Base-by-base conservation (phyloP, 2,329 filamentous ascomycete genomes). In the Aschersonia sp. region DNA sequence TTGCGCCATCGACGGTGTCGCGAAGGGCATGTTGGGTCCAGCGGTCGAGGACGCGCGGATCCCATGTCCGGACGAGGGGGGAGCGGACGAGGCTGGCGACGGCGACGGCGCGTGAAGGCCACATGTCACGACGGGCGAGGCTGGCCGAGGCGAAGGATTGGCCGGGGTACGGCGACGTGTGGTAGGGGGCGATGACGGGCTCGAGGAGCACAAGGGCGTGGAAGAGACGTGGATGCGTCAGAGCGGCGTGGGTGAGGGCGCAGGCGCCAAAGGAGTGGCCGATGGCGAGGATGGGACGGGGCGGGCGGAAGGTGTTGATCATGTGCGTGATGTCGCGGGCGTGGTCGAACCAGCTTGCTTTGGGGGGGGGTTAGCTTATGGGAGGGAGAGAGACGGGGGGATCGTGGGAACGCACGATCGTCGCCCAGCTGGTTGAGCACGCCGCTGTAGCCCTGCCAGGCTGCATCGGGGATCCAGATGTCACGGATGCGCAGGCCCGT, bases 391-490 rank as follows among this genome's bases (percentile, higher is more conserved):
- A 38, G 20, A 20, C 20, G 20, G 20, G 20, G 20, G 20, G 20
- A 20, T 20, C 20, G 20, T 20, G 20, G 20, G 20, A 20, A 30
- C 81, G 54, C 69, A 88, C 85, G 88, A 62, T 97, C 89, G 62
- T 95, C 85, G 48, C 89, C 91, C 1, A 94, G 61, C 64, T 89
- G 84, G 61, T 96, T 97, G 42, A 94, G 60, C 9, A 85, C 69
- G 40, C 84, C 80, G 60, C 85, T 94, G 57, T 78, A 72, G 38
- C 89, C 89, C 68, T 96, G 86, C 60, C 88, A 82, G 31, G 86
- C 81, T n/a, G 85, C 78, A 66, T 97, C 91, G 52, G 87, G 82
- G 56, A 95, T 92, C 85, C 86, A 95, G 55, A 97, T 89, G 52
- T 77, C 73, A 49, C 87, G 78, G 56, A 97, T 86, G 2, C 74